These are phyloP conservation scores for Anacardium occidentale DNA, from an alignment of 345 rosid species.

Conservation along the genomic window DNA sequence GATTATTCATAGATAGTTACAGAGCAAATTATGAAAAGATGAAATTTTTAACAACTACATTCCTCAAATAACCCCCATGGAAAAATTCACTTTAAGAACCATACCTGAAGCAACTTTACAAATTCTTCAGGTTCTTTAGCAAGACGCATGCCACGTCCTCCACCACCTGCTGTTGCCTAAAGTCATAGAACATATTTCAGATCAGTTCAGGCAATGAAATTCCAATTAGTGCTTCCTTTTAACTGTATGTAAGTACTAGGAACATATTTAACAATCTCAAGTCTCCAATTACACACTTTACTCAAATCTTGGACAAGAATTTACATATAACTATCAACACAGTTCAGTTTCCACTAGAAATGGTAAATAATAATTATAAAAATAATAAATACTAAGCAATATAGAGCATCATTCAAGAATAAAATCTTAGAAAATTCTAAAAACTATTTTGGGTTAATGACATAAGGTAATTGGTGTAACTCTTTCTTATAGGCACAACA, in stretches of 20 bases:
- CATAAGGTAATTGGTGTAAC: neutral
- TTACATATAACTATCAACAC: neutral
- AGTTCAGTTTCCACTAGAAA: too few relatives aligned
- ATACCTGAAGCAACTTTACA: slow-evolving; percentile 92
- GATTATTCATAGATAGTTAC: too few relatives aligned
- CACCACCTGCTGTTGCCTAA: slow-evolving; percentile 99
- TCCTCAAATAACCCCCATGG: slow-evolving; percentile 4
- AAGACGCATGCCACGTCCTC: slow-evolving; percentile 99
- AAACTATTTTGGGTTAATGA: neutral
- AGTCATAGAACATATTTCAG: slow-evolving; percentile 16
- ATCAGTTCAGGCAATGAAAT: slow-evolving; percentile 1
- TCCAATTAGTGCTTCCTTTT: neutral
- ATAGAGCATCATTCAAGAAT: neutral
- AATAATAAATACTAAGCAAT: too few relatives aligned
- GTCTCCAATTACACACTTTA: neutral
- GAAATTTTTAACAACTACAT: slow-evolving; percentile 5
- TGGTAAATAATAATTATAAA: too few relatives aligned
- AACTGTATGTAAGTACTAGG: neutral
- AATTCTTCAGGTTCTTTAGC: slow-evolving; percentile 93
- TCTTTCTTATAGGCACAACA: neutral
- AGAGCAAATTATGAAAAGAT: neutral
- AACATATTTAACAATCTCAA: neutral
- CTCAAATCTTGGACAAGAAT: neutral
- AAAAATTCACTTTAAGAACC: slow-evolving; percentile 11
- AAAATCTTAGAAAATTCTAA: neutral